Base-by-base conservation (phyloP, 164 flowering plant species). In the Sextonia rubra region DNA sequence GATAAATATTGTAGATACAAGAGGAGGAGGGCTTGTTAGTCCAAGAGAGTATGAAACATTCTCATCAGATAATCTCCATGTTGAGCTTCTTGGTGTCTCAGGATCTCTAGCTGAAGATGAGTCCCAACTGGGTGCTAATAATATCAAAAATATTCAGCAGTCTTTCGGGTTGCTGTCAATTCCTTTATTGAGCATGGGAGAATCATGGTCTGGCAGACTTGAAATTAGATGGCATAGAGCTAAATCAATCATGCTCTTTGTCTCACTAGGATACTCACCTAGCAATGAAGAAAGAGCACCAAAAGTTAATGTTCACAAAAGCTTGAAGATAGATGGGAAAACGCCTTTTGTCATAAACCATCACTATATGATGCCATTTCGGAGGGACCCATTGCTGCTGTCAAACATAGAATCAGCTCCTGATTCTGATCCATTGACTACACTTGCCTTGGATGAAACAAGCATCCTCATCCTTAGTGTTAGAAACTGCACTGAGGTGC, bases 181-280 rank as follows among this genome's bases (percentile, higher is more conserved):
- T 72, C 99, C 99, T 23, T 79, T 78, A 72, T 66, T 96, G 25
- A 75, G 82, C 64, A 77, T 73, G 47, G 97, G 91, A 55, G 85
- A 88, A 7, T 83, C 94, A 37, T 96, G 99, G 99, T 88, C 90
- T 48, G 91, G 97, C 86, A 85, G 84, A 66, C 77, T 96, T 66
- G 90, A 91, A 79, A 93, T 93, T 74, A 90, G 82, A 80, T 96
- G 99, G 99, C 91, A 89, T 64, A 84, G 92, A 60, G 97, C 99
- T 3, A 96, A 96, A 79, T 88, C 93, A 15, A 75, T 91, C 69
- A 86, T 92, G 95, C 85, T 96, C 12, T 96, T 83, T 76, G 95
- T 93, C 37, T 93, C 98, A 12, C 55, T 93, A 73, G 95, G 99
- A 56, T 92, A 96, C 80, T 80, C 79, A 24, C 88, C 88, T 25